Base-by-base conservation (phyloP, 2,329 filamentous ascomycete species). In the Escovopsis sp. region DNA sequence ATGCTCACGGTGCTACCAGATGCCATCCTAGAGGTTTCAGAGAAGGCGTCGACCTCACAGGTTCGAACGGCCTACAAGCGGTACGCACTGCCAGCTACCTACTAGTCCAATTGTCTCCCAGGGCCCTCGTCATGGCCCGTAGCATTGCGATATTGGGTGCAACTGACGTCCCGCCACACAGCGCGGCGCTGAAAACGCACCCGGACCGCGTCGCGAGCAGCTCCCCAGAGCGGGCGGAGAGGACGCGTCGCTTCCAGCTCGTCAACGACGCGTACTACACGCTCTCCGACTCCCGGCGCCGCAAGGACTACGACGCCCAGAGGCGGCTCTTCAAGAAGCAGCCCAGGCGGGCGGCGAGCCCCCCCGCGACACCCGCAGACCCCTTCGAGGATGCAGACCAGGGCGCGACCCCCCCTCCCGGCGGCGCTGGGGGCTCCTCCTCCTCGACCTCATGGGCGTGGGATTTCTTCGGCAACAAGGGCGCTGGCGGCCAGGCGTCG, bases 41-140 rank as follows among this genome's bases (percentile, higher is more conserved):
- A 84, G 31, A 81, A 72, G 51, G 87, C 89, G 30, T 82, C 78
- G 0, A 76, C 79, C 45, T 78, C 87, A 54, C 83, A 96, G 59
- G 81, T 98, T 57, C 83, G 89, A 52, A 83, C 85, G 70, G 91
- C 88, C 39, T 98, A 96, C 70, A 98, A 98, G 61, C 81, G 82
- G 81, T 84, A 55, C 40, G 58, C 37, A 9, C 14, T 36, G n/a
- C 9, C 32, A 30, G 27, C 27, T 30, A 9, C 5, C 5, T 27
- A 9, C 5, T 27, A 6, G 25, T 9, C 11, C 8, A 4, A 8
- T 9, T 30, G 27, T 30, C 3, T 30, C 3, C 11, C 9, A 7
- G 11, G 27, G 7, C 27, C 3, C 11, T 30, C 8, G 27, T 20
- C 20, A 20, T 4, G 20, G 4, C 20, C 20, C 20, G 20, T 6